These are phyloP conservation scores for Pestalotiopsis sp. DNA, from an alignment of 2,329 filamentous ascomycete species.

Conservation along the genomic window DNA sequence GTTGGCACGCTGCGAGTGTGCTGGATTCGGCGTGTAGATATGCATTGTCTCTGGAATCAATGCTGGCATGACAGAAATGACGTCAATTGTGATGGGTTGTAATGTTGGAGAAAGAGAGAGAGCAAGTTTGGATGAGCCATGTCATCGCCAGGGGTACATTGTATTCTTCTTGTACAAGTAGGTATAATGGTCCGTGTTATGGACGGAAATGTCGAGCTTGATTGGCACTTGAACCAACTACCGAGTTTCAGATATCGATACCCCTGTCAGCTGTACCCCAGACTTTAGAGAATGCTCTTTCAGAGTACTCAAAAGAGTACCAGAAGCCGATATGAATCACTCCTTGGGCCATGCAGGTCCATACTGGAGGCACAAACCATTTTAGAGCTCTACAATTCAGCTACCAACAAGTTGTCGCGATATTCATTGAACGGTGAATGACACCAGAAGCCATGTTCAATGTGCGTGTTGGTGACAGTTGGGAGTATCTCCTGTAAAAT, in stretches of 20 bases:
- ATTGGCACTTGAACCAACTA: not conserved
- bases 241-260: constrained; percentile 1
- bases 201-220: not conserved
- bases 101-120: not conserved
- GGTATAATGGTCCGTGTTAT: constrained; percentile 9
- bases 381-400: too few relatives aligned
- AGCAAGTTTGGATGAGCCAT: constrained; percentile 8
- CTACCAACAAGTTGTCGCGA: too few relatives aligned
- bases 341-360: too few relatives aligned
- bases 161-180: not conserved
- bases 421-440: too few relatives aligned
- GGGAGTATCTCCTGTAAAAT: too few relatives aligned
- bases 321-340: too few relatives aligned
- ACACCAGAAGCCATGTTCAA: too few relatives aligned
- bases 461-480: too few relatives aligned
- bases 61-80: not conserved
- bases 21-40: not conserved
- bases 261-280: not conserved
- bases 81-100: not conserved
- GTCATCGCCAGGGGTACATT: constrained; percentile 4
- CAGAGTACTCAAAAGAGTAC: not conserved
- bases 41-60: not conserved
- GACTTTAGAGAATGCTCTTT: not conserved
- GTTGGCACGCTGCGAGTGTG: not conserved
- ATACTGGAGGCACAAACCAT: too few relatives aligned